phyloP scores from a whole-genome alignment of 2,329 filamentous ascomycete genomes.

The Colletotrichum scovillei region DNA sequence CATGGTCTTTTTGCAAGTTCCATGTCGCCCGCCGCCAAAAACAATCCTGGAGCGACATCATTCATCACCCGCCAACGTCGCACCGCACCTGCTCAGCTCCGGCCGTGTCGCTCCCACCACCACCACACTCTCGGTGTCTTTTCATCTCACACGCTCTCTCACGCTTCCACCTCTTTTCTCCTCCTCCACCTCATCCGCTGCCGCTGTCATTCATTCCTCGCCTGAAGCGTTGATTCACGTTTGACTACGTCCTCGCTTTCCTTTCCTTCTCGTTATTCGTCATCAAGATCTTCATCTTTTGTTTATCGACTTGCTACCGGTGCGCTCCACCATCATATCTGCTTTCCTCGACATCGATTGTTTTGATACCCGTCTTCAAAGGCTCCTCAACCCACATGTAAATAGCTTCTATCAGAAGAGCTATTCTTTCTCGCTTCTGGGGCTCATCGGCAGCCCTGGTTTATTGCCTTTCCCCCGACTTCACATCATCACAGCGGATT shows the following conservation, averaged over 20 bases:
- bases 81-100: not conserved
- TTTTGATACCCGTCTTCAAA: slow-evolving; percentile 26
- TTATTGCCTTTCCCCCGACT: not conserved
- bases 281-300: slow-evolving; percentile 6
- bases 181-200: slow-evolving; percentile 7
- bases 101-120: slow-evolving; percentile 10
- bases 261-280: slow-evolving; percentile 21
- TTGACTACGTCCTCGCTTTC: slow-evolving; percentile 4
- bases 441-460: slow-evolving; percentile 2
- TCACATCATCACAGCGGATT: slow-evolving; percentile 3
- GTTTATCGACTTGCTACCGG: slow-evolving; percentile 2
- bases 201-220: slow-evolving; percentile 33
- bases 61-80: slow-evolving; percentile 24
- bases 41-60: slow-evolving; percentile 20
- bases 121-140: not conserved
- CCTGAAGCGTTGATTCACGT: slow-evolving; percentile 19
- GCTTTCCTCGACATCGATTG: slow-evolving; percentile 6
- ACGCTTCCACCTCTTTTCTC: slow-evolving; percentile 1
- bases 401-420: not conserved
- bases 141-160: slow-evolving; percentile 3
- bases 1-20: not conserved
- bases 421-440: not conserved
- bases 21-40: slow-evolving; percentile 16
- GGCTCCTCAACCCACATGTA: not conserved
- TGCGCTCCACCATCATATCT: slow-evolving; percentile 1